phyloP scores from a whole-genome alignment of 2,329 filamentous ascomycete genomes.

The Sclerotinia subarctica region DNA sequence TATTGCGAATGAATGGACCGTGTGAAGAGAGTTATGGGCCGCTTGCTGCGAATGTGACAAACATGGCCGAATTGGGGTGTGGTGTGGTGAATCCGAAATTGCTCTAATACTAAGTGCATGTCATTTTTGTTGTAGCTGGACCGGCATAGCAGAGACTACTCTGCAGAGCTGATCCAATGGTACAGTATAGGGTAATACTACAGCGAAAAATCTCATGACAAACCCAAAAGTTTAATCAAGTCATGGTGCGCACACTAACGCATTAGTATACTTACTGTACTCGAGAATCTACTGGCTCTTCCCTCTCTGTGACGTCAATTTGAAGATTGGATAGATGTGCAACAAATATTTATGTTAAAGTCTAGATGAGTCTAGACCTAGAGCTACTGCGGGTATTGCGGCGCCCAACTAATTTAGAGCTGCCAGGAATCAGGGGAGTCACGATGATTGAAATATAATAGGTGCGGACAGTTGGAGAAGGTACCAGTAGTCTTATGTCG shows the following conservation, averaged over 20 bases:
- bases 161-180: neutral
- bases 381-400: neutral
- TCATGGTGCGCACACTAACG: neutral
- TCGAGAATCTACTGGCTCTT: neutral
- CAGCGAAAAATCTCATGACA: too few relatives aligned
- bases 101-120: neutral
- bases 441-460: neutral
- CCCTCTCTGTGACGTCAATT: neutral
- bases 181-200: neutral
- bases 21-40: neutral
- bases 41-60: neutral
- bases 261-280: neutral
- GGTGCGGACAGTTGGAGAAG: neutral
- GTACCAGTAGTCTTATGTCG: neutral
- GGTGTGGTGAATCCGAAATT: neutral
- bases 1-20: neutral
- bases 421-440: neutral
- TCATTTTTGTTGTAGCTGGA: neutral
- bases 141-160: neutral
- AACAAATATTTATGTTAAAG: neutral
- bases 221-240: neutral
- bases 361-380: neutral
- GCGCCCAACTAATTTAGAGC: neutral
- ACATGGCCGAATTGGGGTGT: neutral
- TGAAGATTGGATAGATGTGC: neutral